Base-by-base conservation (phyloP, 345 rosid species). In the Passiflora organensis region DNA sequence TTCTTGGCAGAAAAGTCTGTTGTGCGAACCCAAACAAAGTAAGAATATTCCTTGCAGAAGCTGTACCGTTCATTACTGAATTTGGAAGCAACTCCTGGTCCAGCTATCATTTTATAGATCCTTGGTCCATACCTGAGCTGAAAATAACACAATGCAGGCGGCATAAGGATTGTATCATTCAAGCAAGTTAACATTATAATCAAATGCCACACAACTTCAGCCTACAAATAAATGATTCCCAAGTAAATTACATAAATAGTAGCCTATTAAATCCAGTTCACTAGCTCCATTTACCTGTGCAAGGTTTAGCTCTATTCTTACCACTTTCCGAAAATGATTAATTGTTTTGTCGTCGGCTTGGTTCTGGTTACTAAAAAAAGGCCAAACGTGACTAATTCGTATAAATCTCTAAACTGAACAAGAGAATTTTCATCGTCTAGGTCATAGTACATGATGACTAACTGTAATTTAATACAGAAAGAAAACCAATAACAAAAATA, bases 11-110 rank as follows among this genome's bases (percentile, higher is more conserved):
- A 81, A 70, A 86, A 82, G 63, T 86, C 95, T 43, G 89, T 72
- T 13, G 96, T 80, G 20, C 89, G 95, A 57, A 93, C 82, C 95
- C 99, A 86, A 39, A 76, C 59, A 68, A 81, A 93, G 69, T 86
- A 81, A 57, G 78, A 84, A 73, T 84, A 85, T 64, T 89, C 96
- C 84, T 79, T 80, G 87, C 86, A 86, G 66, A 78, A 65, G 63
- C 63, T 72, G 71, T 86, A 93, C 13, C 94, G 78, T 68, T 79
- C 78, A 6, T 72, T 43, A n/a, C 49, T 72, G 65, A 89, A 72
- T 70, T 77, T 82, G 4, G 89, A 59, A 43, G 62, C 75, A 38
- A 78, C 42, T 10, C 80, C 69, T 42, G 94, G 79, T 58, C 94
- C 96, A 39, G 82, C 77, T n/a, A 81, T 63, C 50, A 66, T 77